A percentile compares a stretch with the other conserved stretches of the same genome.
These are phyloP conservation scores for Colletotrichum trifolii DNA, from an alignment of 2,329 filamentous ascomycete species.

Conservation along the genomic window DNA sequence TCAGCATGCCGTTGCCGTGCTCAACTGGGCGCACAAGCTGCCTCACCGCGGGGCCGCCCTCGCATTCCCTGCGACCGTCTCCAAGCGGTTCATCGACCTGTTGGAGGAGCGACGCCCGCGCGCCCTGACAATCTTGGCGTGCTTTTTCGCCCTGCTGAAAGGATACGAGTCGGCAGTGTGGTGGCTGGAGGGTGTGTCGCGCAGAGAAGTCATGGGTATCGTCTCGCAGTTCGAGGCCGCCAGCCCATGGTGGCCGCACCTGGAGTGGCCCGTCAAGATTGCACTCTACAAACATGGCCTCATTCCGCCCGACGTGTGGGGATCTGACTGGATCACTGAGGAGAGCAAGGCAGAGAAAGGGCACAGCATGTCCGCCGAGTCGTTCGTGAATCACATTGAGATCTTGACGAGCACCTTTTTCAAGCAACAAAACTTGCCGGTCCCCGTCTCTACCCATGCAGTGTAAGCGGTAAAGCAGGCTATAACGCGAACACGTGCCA, in stretches of 20 bases:
- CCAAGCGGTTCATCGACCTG: constrained; percentile 68
- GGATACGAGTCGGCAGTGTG: constrained; percentile 68
- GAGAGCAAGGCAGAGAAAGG: constrained; percentile 48
- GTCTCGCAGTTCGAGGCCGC: constrained; percentile 68
- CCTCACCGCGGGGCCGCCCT: constrained; percentile 69
- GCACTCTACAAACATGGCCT: constrained; percentile 65
- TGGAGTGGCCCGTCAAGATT: constrained; percentile 70
- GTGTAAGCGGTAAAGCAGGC: constrained; percentile 32
- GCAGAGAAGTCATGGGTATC: constrained; percentile 73
- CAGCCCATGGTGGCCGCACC: constrained; percentile 69
- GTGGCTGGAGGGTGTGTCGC: constrained; percentile 77
- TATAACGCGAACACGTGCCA: constrained; percentile 17
- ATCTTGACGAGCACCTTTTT: constrained; percentile 55
- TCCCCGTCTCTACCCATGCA: constrained; percentile 31
- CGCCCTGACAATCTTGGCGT: constrained; percentile 71
- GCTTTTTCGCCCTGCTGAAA: constrained; percentile 74
- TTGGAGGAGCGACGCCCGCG: constrained; percentile 69
- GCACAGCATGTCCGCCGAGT: constrained; percentile 41
- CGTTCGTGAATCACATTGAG: constrained; percentile 58
- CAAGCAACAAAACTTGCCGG: constrained; percentile 44
- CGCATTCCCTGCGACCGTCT: constrained; percentile 73
- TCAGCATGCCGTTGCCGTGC: constrained; percentile 71
- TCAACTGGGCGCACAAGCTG: constrained; percentile 74
- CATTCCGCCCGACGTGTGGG: constrained; percentile 69
- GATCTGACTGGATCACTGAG: constrained; percentile 60